Conservation (phyloP, 2,329 filamentous ascomycete genomes). For the Xylaria sp. region DNA sequence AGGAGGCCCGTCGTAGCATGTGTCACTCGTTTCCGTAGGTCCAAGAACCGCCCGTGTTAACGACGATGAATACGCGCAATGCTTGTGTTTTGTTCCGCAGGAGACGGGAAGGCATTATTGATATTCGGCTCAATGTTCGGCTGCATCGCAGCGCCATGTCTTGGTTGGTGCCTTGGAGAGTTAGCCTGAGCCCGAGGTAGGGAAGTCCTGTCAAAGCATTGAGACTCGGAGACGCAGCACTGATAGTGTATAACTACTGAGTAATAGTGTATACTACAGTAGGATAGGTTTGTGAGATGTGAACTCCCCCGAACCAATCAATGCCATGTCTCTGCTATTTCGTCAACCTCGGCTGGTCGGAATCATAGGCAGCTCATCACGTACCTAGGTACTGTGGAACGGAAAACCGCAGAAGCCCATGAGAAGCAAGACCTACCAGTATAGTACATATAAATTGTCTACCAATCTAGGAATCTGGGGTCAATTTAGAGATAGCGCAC, state of each 20-base stretch:
- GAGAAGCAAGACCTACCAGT: not conserved
- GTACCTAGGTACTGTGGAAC: conserved; percentile 11
- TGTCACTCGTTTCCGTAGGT: conserved; percentile 19
- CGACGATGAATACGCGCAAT: conserved; percentile 15
- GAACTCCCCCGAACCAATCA: conserved; percentile 32
- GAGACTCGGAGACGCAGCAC: conserved; percentile 12
- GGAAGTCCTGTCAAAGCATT: not conserved
- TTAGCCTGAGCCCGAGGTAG: conserved; percentile 10
- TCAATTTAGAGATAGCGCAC: not conserved
- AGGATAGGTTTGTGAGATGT: conserved; percentile 4
- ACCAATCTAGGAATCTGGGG: not conserved
- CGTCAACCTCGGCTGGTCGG: conserved; percentile 2
- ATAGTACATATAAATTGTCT: not conserved
- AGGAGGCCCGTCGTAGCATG: conserved; percentile 22
- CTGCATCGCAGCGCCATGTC: conserved; percentile 42
- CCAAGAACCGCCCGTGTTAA: conserved; percentile 3
- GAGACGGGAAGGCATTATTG: conserved; percentile 24
- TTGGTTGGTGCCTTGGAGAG: conserved; percentile 32
- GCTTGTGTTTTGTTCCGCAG: conserved; percentile 2
- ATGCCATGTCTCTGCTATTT: conserved; percentile 3
- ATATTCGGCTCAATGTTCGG: conserved; percentile 42
- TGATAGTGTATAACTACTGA: not conserved
- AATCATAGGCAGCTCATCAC: conserved; percentile 9
- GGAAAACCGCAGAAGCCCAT: conserved; percentile 1
- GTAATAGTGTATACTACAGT: not conserved